These are phyloP conservation scores for Acarospora socialis DNA, from an alignment of 2,329 filamentous ascomycete genomes.

Conservation along the genomic window DNA sequence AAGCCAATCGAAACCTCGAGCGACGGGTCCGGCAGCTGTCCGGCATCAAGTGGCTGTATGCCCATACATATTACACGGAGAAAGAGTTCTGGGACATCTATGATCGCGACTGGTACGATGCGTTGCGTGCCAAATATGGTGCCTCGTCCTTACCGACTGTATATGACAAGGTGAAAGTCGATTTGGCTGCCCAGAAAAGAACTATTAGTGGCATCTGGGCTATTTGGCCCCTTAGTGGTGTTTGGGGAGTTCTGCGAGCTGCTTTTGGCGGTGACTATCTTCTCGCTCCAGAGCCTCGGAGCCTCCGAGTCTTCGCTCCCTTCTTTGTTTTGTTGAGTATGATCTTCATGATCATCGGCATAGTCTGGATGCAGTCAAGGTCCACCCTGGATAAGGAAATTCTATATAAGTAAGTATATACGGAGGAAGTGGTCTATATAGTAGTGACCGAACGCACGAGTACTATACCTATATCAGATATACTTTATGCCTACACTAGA, in stretches of 20 bases:
- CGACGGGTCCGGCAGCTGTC: constrained; percentile 51
- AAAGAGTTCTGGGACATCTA: constrained; percentile 32
- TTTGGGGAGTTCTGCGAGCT: constrained; percentile 4
- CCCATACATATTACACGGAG: constrained; percentile 69
- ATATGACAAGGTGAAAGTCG: constrained; percentile 23
- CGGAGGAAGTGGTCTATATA: too few relatives aligned
- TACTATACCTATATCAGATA: too few relatives aligned
- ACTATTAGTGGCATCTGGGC: background rate
- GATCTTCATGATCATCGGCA: too few relatives aligned
- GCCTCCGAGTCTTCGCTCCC: background rate
- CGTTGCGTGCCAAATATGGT: constrained; percentile 25
- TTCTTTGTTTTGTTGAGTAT: background rate
- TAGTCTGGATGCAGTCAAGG: too few relatives aligned
- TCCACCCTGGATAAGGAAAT: too few relatives aligned
- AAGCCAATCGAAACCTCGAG: constrained; percentile 58
- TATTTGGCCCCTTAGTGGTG: constrained; percentile 8
- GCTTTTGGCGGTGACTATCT: constrained; percentile 4
- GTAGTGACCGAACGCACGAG: too few relatives aligned
- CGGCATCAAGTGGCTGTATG: constrained; percentile 79
- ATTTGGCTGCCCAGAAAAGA: constrained; percentile 2
- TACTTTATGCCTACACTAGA: too few relatives aligned
- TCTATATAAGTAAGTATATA: too few relatives aligned
- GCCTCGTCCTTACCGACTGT: constrained; percentile 23
- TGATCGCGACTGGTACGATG: constrained; percentile 25
- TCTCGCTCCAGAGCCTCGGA: background rate